phyloP scores from a whole-genome alignment of 768 basidiomycete species.

The Tricholoma bakamatsutake region DNA sequence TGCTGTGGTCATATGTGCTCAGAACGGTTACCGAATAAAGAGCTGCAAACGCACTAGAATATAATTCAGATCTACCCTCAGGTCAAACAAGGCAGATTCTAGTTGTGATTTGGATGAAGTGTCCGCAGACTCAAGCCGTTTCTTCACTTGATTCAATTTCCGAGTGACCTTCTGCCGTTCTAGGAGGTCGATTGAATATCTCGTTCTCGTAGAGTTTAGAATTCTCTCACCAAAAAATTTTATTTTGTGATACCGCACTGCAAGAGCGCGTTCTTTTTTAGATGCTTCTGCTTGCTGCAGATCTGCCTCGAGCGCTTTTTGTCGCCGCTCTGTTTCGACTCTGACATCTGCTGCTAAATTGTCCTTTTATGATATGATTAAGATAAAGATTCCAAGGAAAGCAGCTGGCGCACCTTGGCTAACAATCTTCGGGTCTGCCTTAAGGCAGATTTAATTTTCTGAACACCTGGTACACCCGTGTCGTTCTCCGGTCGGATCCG shows the following conservation, averaged over 20 bases:
- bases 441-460: conserved; percentile 81
- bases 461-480: conserved; percentile 54
- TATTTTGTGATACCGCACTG: conserved; percentile 79
- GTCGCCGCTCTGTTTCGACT: conserved; percentile 72
- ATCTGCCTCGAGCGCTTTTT: conserved; percentile 71
- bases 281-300: conserved; percentile 56
- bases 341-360: conserved; percentile 81
- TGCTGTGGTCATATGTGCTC: conserved; percentile 38
- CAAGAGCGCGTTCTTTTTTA: conserved; percentile 67
- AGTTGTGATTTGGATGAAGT: conserved; percentile 35
- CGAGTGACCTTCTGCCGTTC: conserved; percentile 85
- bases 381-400: background rate
- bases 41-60: conserved; percentile 50
- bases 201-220: background rate
- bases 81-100: conserved; percentile 44
- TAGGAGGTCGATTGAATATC: conserved; percentile 21
- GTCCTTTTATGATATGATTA: conserved; percentile 39
- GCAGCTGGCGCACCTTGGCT: conserved; percentile 51
- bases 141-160: conserved; percentile 67
- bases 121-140: conserved; percentile 33
- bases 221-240: conserved; percentile 84
- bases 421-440: conserved; percentile 80
- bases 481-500: conserved; percentile 22
- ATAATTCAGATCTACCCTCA: conserved; percentile 90
- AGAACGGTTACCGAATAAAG: background rate